Conservation (phyloP, 441 rosid genomes). For the Adansonia grandidieri region DNA sequence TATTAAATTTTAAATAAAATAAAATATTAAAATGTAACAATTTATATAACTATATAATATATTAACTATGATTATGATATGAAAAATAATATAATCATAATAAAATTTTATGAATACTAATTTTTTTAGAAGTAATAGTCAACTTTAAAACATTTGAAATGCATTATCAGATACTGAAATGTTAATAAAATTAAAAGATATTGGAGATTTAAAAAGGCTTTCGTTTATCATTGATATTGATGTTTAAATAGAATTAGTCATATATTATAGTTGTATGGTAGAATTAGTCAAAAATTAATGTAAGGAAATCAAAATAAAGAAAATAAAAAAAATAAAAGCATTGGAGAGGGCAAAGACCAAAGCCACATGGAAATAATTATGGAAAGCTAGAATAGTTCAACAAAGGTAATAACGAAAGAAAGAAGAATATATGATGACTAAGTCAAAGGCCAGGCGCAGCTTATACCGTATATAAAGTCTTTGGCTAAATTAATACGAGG, state of each 20-base stretch:
- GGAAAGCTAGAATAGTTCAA: not conserved
- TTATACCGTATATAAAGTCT: too few relatives aligned
- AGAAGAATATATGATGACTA: not conserved
- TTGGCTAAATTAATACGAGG: too few relatives aligned
- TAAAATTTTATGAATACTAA: not conserved
- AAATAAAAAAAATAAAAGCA: not conserved
- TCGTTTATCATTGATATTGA: not conserved
- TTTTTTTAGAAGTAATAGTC: not conserved
- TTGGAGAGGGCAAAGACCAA: not conserved
- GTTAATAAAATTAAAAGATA: not conserved
- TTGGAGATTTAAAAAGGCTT: not conserved
- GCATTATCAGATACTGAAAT: constrained; percentile 3
- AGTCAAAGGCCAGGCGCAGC: too few relatives aligned
- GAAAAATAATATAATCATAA: too few relatives aligned
- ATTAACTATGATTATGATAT: too few relatives aligned
- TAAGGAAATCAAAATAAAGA: too few relatives aligned
- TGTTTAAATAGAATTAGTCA: not conserved
- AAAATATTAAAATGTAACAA: too few relatives aligned
- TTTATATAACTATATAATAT: not conserved
- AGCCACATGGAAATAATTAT: not conserved
- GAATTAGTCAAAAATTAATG: not conserved
- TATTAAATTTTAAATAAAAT: too few relatives aligned
- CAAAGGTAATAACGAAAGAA: not conserved
- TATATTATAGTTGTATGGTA: not conserved
- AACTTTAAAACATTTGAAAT: not conserved